These are phyloP conservation scores for Zizania latifolia DNA, from an alignment of 176 grass and related monocot species.

Conservation along the genomic window DNA sequence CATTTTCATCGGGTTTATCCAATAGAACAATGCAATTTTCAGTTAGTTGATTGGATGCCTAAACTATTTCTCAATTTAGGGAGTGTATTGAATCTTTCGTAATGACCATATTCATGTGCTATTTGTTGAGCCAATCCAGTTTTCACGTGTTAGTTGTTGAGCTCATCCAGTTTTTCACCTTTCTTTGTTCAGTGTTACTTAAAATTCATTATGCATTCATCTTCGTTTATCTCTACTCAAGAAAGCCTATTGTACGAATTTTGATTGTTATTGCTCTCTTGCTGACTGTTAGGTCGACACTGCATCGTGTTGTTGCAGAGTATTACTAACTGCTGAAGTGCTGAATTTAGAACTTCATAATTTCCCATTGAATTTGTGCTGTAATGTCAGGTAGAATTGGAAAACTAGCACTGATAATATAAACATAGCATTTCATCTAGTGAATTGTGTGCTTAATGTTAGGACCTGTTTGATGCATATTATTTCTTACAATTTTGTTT, in stretches of 20 bases:
- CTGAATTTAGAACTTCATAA: background rate
- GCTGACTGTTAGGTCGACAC: conserved; percentile 56
- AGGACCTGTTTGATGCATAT: background rate
- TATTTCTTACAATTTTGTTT: conserved; percentile 11
- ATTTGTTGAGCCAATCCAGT: too few relatives aligned
- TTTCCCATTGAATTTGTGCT: background rate
- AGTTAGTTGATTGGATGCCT: too few relatives aligned
- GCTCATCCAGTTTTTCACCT: too few relatives aligned
- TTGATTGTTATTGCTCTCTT: too few relatives aligned
- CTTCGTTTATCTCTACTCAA: background rate
- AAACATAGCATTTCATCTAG: background rate
- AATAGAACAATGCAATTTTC: too few relatives aligned
- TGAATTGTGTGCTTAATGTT: background rate
- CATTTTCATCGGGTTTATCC: too few relatives aligned
- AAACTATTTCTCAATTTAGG: too few relatives aligned
- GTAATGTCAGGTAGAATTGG: background rate
- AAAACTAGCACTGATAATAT: background rate
- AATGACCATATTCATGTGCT: too few relatives aligned
- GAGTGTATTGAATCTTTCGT: too few relatives aligned
- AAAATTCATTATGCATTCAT: background rate
- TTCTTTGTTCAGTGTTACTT: too few relatives aligned
- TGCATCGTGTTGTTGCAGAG: conserved; percentile 40
- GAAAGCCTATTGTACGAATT: background rate
- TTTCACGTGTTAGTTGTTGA: too few relatives aligned
- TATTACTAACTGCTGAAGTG: background rate